Conservation (phyloP, 768 basidiomycete species). For the Royoungia palumana region DNA sequence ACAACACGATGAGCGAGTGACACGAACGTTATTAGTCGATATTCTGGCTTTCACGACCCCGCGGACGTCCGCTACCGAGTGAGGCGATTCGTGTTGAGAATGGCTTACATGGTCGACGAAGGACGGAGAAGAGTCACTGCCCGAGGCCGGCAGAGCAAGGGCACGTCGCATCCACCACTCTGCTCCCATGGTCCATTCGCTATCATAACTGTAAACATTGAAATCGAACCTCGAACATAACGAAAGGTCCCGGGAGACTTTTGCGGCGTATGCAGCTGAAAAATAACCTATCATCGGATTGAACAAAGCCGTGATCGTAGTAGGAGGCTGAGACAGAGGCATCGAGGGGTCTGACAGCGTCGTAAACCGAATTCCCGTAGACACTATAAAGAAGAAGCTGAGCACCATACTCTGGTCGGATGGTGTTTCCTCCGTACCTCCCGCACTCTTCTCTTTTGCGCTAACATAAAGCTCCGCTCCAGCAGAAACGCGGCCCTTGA, state of each 20-base stretch:
- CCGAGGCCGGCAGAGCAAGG: conserved; percentile 26
- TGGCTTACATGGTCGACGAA: conserved; percentile 3
- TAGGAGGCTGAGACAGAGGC: conserved; percentile 78
- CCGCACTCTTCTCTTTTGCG: conserved; percentile 88
- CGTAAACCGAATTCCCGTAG: conserved; percentile 91
- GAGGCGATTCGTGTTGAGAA: conserved; percentile 6
- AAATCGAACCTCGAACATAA: conserved; percentile 91
- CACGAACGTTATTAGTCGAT: conserved; percentile 82
- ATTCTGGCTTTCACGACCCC: conserved; percentile 89
- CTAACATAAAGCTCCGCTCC: conserved; percentile 95
- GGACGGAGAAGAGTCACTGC: conserved; percentile 7
- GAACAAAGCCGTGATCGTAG: conserved; percentile 90
- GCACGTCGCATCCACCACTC: conserved; percentile 91
- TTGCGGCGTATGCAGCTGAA: conserved; percentile 87
- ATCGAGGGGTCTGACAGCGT: conserved; percentile 78
- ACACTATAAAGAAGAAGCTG: conserved; percentile 49
- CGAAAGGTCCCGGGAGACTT: conserved; percentile 79
- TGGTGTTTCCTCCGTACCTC: conserved; percentile 48
- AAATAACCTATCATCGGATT: conserved; percentile 97
- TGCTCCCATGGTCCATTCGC: conserved; percentile 92
- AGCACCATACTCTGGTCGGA: background rate
- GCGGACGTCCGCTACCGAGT: conserved; percentile 41
- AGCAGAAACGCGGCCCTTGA: conserved; percentile 86
- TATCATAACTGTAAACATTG: conserved; percentile 95
- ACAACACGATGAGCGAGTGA: background rate